Evolutionary conservation across 371 early-diverging fungal genomes (phyloP), one percentile per base, ranked within the genome.

Genomic region (Mortierella polycephala): DNA sequence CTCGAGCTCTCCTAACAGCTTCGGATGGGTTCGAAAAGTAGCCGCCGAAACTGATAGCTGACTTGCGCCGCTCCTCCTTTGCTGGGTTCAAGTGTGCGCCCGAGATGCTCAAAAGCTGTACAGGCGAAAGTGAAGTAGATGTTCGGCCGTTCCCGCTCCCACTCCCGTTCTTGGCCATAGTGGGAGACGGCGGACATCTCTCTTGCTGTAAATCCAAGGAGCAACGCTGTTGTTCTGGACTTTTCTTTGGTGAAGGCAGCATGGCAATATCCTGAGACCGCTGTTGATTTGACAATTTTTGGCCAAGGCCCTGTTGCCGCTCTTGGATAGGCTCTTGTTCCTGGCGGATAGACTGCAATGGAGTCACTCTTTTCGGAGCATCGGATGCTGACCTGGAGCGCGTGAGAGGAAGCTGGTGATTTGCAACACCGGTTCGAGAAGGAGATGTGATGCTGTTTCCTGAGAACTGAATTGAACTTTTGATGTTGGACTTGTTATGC

Each of bases 51-150:
- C 73, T 72, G 40, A 69, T 68, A 13, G 79, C 79, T 5, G 79
- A 79, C 46, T 54, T 71, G 23, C 79, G 72, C 54, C 79, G 69
- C 12, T 79, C 79, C 52, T 79, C 62, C 45, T 79, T 79, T 42
- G 64, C 44, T n/a, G 63, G 55, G 10, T 6, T 59, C 49, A 2
- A 39, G 13, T 46, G 55, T 7, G 37, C 52, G 56, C 55, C 54
- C 11, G 23, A 37, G 20, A 51, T 56, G 20, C 51, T 71, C 16
- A 62, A 58, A 21, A 58, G 52, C 59, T 62, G 60, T 39, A 58
- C 66, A 16, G 62, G 53, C 10, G 67, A 62, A 20, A 57, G 53
- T 40, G 63, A 57, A 13, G 68, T 50, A 1, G 51, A 10, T 18
- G 51, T 18, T 20, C 20, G 18, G 51, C 20, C 5, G 5, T 20